Evolutionary conservation across 148 eudicot genomes (phyloP), one percentile per base, ranked within the genome.

Genomic region (Rhododendron ovatum): DNA sequence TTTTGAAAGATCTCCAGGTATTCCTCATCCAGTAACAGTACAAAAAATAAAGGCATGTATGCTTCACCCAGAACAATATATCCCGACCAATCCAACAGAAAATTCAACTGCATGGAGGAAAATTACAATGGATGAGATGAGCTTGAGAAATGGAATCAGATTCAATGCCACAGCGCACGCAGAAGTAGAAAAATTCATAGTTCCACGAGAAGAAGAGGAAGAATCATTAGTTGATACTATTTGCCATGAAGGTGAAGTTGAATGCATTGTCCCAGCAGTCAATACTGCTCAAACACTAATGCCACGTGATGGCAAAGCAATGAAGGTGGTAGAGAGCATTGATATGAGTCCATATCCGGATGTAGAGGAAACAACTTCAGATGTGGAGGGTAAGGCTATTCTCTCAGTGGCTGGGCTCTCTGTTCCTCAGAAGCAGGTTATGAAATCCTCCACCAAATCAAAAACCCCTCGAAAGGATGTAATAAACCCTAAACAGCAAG

Each of bases 401-500:
- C 86, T 84, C 87, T 48, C 84, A 82, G 86, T 41, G 80, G 75
- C 71, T 51, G 84, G 75, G 35, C 83, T 81, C 48, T 74, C 88
- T 85, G 75, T 13, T 83, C 13, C 55, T 45, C 87, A 89, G 80
- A 88, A 86, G 81, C 90, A 86, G 78, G 80, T 73, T 80, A 26
- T 73, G 26, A 88, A 85, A 76, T 33, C 85, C 71, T 76, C 88
- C 61, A 85, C 87, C 67, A 84, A 81, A 37, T 63, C 77, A 51
- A 84, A 89, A 35, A 63, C 79, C 77, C 87, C 61, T 84, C 92
- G 57, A 30, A 87, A 75, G 59, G 87, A 63, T 84, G 90, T 87
- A 84, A 75, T 65, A 84, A 77, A 65, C 69, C 84, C 81, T 85
- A 87, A 81, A 84, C 82, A 55, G 79, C 85, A 84, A 83, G 57